A percentile compares a stretch with the other conserved stretches of the same genome.
These are phyloP conservation scores for Xylaria sp. DNA, from an alignment of 2,329 filamentous ascomycete genomes.

Conservation along the genomic window DNA sequence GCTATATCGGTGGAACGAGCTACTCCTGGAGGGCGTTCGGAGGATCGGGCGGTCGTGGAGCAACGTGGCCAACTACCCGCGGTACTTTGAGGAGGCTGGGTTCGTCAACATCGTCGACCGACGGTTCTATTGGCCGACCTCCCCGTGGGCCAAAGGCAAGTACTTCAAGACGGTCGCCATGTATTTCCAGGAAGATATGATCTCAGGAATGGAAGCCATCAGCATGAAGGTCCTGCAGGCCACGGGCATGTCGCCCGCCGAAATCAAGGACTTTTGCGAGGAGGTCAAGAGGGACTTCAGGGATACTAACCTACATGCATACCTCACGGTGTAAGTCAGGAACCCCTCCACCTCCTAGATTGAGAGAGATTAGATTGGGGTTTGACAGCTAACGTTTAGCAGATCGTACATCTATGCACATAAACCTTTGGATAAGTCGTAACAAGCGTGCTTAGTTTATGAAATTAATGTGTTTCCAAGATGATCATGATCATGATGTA, in stretches of 20 bases:
- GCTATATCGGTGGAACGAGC: slow-evolving; percentile 42
- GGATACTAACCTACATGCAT: slow-evolving; percentile 43
- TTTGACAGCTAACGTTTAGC: slow-evolving; percentile 7
- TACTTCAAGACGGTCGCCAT: slow-evolving; percentile 44
- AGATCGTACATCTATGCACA: slow-evolving; percentile 37
- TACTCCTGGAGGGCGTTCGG: slow-evolving; percentile 41
- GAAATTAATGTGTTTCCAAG: neutral
- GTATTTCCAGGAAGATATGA: slow-evolving; percentile 41
- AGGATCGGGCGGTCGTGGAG: slow-evolving; percentile 39
- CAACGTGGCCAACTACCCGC: slow-evolving; percentile 37
- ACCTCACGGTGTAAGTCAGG: slow-evolving; percentile 40
- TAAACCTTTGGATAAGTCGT: slow-evolving; percentile 25
- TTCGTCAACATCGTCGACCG: slow-evolving; percentile 42
- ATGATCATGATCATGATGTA: neutral
- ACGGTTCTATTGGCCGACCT: slow-evolving; percentile 42
- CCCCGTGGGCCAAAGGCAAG: slow-evolving; percentile 44
- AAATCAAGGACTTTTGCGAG: slow-evolving; percentile 39
- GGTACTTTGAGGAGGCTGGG: slow-evolving; percentile 40
- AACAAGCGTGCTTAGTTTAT: neutral
- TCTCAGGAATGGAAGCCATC: slow-evolving; percentile 41
- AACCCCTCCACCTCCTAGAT: neutral
- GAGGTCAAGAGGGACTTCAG: slow-evolving; percentile 42
- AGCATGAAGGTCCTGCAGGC: slow-evolving; percentile 43
- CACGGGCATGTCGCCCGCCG: slow-evolving; percentile 37
- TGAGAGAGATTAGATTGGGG: neutral